These are phyloP conservation scores for Aspergillus pseudoviridinutans DNA, from an alignment of 2,329 filamentous ascomycete species.

Conservation along the genomic window DNA sequence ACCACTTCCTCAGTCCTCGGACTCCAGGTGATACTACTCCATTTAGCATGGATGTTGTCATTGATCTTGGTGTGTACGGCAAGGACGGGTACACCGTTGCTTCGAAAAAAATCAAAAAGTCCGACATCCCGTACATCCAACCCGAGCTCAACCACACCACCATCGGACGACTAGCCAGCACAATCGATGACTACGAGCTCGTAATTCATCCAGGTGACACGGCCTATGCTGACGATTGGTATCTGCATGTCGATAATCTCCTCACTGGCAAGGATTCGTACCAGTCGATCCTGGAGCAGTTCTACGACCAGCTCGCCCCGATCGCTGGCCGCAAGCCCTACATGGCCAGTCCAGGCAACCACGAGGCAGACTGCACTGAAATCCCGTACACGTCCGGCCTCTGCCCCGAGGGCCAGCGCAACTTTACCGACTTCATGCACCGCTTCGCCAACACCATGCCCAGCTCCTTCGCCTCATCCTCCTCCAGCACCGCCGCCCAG, in stretches of 20 bases:
- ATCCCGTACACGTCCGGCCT: conserved; percentile 21
- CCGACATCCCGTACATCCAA: conserved; percentile 47
- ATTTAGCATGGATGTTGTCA: conserved; percentile 51
- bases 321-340: conserved; percentile 54
- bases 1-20: conserved; percentile 53
- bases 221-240: conserved; percentile 59
- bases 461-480: conserved; percentile 48
- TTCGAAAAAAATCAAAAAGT: conserved; percentile 44
- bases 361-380: conserved; percentile 52
- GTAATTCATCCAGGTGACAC: conserved; percentile 44
- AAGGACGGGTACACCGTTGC: conserved; percentile 50
- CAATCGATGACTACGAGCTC: conserved; percentile 54
- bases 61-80: conserved; percentile 55
- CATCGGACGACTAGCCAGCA: conserved; percentile 52
- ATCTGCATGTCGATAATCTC: conserved; percentile 44
- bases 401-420: conserved; percentile 49
- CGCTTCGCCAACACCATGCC: conserved; percentile 54
- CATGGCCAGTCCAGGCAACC: conserved; percentile 57
- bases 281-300: conserved; percentile 54
- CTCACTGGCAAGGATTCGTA: conserved; percentile 50
- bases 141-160: conserved; percentile 57
- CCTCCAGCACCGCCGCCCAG: conserved; percentile 39
- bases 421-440: conserved; percentile 59
- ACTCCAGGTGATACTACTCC: conserved; percentile 52
- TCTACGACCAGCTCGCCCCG: conserved; percentile 54